A percentile compares a stretch with the other conserved stretches of the same genome.
These are phyloP conservation scores for Saturnispora galanensis DNA, from an alignment of 805 yeast genomes.

Conservation along the genomic window DNA sequence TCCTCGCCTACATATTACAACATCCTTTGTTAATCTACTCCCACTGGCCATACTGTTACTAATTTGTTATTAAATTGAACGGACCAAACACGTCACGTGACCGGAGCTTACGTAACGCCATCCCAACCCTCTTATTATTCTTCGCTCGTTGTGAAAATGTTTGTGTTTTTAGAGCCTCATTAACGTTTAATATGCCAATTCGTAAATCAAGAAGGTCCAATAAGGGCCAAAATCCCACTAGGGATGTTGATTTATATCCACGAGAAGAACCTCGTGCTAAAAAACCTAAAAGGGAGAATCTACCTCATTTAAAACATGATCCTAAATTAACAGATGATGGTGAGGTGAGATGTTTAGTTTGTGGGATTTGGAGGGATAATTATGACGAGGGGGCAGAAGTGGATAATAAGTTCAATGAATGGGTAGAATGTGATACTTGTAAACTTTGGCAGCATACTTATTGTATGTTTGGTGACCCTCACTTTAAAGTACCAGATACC, in stretches of 20 bases:
- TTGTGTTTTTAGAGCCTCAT: too few relatives aligned
- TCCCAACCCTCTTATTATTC: too few relatives aligned
- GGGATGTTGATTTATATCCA: background rate
- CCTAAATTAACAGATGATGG: conserved; percentile 27
- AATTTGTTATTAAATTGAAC: too few relatives aligned
- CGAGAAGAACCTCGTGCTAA: conserved; percentile 5
- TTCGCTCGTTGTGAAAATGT: too few relatives aligned
- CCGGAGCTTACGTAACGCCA: too few relatives aligned
- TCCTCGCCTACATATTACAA: too few relatives aligned
- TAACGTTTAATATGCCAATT: too few relatives aligned
- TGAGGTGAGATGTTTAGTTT: conserved; percentile 47
- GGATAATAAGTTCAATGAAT: conserved; percentile 31
- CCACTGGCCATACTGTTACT: too few relatives aligned
- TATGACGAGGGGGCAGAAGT: conserved; percentile 48
- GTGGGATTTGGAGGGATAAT: conserved; percentile 50
- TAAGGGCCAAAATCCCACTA: too few relatives aligned
- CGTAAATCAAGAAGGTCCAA: too few relatives aligned
- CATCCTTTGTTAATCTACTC: too few relatives aligned
- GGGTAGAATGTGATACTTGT: conserved; percentile 61
- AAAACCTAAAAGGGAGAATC: background rate
- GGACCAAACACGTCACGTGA: too few relatives aligned
- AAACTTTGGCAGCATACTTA: conserved; percentile 62
- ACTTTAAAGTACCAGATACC: conserved; percentile 32
- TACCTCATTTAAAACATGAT: conserved; percentile 4
- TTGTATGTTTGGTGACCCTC: conserved; percentile 44